Base-by-base conservation (phyloP, 441 rosid genomes). In the Kokia cookei region DNA sequence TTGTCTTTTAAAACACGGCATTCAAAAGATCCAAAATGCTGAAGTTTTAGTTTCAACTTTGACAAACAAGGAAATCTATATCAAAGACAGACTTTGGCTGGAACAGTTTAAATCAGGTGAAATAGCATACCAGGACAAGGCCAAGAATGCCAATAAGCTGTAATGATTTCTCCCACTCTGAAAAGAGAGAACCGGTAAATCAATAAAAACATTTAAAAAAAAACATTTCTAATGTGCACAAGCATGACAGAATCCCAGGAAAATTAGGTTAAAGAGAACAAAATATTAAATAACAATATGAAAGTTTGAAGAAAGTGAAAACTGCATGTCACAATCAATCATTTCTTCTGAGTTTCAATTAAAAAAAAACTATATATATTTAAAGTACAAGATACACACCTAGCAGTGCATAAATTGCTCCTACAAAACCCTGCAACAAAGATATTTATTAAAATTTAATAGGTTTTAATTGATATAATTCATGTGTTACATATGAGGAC, bases 161-260 rank as follows among this genome's bases (percentile, higher is more conserved):
- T 72, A 96, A 78, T 15, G 94, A 88, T 82, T 79, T 89, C 87
- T 93, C 97, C 96, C 97, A 96, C 80, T 92, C 97, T 96, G 93
- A 73, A 22, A 51, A 75, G 10, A 45, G 64, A 27, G 29, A 60
- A 15, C 63, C 2, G 24, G 65, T 73, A 66, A 61, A 75, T 50
- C 61, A 77, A 58, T 72, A 26, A 19, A 55, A 40, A 65, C 22
- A 13, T 13, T 12, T 45, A 24, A 12, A 45, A 9, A 45, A 24
- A 58, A 53, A 50, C 45, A 45, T 3, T 12, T n/a, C 13, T 24
- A 8, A 55, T 40, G 7, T 37, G 5, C 22, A 68, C 45, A 50
- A 68, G 26, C 43, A 68, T 54, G 62, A 55, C 5, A 40, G 2
- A 69, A 19, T 2, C 22, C 54, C 19, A 11, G 2, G 40, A 40